Evolutionary conservation across 495 filamentous ascomycete genomes (phyloP).

Genomic region (Penicillium roqueforti): DNA sequence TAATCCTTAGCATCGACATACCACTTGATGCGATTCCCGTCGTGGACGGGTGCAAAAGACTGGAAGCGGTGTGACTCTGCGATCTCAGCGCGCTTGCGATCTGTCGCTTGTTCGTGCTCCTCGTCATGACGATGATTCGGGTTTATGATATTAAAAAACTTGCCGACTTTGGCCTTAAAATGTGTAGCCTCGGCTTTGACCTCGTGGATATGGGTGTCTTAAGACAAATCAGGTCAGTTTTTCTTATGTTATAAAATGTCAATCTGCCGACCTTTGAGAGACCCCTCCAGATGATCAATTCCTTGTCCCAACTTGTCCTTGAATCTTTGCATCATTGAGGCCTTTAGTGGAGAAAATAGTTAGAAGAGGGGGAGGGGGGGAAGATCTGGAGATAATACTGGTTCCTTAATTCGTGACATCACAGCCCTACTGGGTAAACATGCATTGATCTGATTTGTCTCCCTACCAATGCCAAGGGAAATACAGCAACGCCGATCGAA

Average conservation of each 20-base stretch:
- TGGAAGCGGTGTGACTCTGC: slow-evolving; percentile 74
- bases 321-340: slow-evolving; percentile 30
- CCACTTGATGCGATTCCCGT: slow-evolving; percentile 91
- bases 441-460: slow-evolving; percentile 3
- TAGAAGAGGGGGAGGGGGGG: background rate
- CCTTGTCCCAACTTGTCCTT: slow-evolving; percentile 28
- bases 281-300: slow-evolving; percentile 30
- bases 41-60: slow-evolving; percentile 79
- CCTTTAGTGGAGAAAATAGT: background rate
- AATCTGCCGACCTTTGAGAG: slow-evolving; percentile 28
- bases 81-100: slow-evolving; percentile 70
- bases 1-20: slow-evolving; percentile 94
- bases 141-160: slow-evolving; percentile 73
- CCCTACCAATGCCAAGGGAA: slow-evolving; percentile 1
- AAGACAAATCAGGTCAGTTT: slow-evolving; percentile 9
- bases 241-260: background rate
- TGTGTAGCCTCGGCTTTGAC: slow-evolving; percentile 47
- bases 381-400: slow-evolving; percentile 1
- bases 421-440: slow-evolving; percentile 12
- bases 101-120: slow-evolving; percentile 78
- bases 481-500: background rate
- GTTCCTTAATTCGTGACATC: slow-evolving; percentile 20
- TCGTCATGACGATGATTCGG: slow-evolving; percentile 93
- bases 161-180: slow-evolving; percentile 62
- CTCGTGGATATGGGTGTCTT: slow-evolving; percentile 43